phyloP scores from a whole-genome alignment of 495 filamentous ascomycete species.

The Wilcoxina mikolae region DNA sequence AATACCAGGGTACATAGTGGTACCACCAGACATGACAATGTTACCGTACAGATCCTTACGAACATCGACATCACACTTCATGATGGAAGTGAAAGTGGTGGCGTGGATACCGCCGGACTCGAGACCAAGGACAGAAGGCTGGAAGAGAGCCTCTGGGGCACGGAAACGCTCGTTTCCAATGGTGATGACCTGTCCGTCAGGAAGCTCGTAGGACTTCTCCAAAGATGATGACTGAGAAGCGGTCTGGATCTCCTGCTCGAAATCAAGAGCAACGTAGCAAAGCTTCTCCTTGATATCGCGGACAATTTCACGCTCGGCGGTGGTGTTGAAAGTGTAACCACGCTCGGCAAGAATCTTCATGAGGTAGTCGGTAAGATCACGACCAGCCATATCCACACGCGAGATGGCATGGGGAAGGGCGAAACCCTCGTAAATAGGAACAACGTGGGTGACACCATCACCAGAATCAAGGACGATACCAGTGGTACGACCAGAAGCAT shows the following conservation, averaged over 20 bases:
- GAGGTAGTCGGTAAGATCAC: conserved; percentile 92
- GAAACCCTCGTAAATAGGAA: conserved; percentile 96
- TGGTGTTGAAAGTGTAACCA: conserved; percentile 90
- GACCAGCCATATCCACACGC: conserved; percentile 91
- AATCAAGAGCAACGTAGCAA: conserved; percentile 83
- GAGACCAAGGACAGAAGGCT: conserved; percentile 89
- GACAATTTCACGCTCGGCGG: conserved; percentile 95
- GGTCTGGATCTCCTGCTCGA: conserved; percentile 99
- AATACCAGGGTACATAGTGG: conserved; percentile 97
- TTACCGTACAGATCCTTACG: conserved; percentile 88
- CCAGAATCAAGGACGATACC: conserved; percentile 91
- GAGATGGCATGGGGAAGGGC: conserved; percentile 89
- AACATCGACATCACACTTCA: conserved; percentile 91
- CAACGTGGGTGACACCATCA: conserved; percentile 93
- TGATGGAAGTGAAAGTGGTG: conserved; percentile 92
- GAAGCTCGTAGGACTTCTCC: conserved; percentile 99
- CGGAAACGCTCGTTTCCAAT: conserved; percentile 91
- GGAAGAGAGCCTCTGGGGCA: conserved; percentile 93
- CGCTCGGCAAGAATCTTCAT: conserved; percentile 82
- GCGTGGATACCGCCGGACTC: conserved; percentile 97
- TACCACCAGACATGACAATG: conserved; percentile 91
- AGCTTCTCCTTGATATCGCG: conserved; percentile 91
- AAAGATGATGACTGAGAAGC: conserved; percentile 92
- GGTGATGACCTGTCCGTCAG: conserved; percentile 98
- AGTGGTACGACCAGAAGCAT: conserved; percentile 90